Base-by-base conservation (phyloP, 306 rosid genomes). In the Fagus sylvatica region DNA sequence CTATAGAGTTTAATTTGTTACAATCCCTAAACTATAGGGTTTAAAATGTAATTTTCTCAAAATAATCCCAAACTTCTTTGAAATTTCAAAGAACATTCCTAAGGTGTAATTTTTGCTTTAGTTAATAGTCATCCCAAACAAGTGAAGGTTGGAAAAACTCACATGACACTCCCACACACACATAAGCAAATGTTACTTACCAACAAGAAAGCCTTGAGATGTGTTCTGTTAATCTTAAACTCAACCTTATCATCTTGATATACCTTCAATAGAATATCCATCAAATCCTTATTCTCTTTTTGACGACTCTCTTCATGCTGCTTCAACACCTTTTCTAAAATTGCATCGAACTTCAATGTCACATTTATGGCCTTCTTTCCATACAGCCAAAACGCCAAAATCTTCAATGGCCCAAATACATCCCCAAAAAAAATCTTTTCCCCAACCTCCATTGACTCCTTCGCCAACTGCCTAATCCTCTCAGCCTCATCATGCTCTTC, bases 341-440 rank as follows among this genome's bases (percentile, higher is more conserved):
- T 72, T 7, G 76, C 88, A 74, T 87, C 88, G 17, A 74, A 83
- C 81, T 80, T 82, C 74, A 62, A 57, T 33, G 76, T 72, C 42
- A 84, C n/a, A n/a, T 88, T 79, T 4, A 53, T 72, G 2, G 84
- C 81, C 75, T 84, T 72, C 71, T 75, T 84, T 46, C 88, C 88
- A 62, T 76, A 88, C 33, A 86, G 33, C 92, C 83, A 86, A 51
- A 86, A 88, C 1, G 64, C 72, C 67, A 88, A 41, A 39, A 77
- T 69, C 55, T 80, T 84, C 33, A 84, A 43, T 0, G 90, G 87
- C 51, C 92, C 90, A 53, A 88, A 46, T 43, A 84, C 90, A 60
- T 88, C 88, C n/a, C 90, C 90, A 49, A 79, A 81, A 1, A 82
- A 74, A 15, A 82, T 74, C 76, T 86, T 85, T n/a, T n/a, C n/a